Evolutionary conservation across 441 rosid genomes (phyloP), one percentile per base, ranked within the genome.

Genomic region (Lepidium campestre): DNA sequence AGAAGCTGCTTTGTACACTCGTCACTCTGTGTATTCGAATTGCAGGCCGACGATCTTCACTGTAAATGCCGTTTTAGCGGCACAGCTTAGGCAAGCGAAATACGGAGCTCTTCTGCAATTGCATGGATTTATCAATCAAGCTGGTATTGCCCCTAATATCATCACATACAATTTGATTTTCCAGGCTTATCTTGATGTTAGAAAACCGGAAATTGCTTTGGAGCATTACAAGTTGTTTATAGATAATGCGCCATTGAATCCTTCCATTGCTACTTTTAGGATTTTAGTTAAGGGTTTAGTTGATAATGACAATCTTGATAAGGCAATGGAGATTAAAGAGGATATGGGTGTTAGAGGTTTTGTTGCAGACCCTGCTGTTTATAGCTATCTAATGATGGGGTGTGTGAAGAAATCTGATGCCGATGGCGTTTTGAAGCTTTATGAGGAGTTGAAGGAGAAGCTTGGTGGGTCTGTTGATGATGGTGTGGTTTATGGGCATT

Each of bases 1-100:
- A 0, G 97, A 91, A 75, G 99, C 97, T 3, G 95, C 97, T 1
- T 78, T 93, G 5, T 92, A 57, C 77, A 93, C 96, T 5, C 95
- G 96, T 54, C 99, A 91, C 74, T 93, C 99, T 12, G 80, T 91
- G n/a, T 90, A 93, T 76, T 90, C 95, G 54, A 91, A 90, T 60
- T 90, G 96, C 78, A 82, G 90, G 1, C 96, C 97, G 10, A 84
- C 96, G 12, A 87, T 91, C 29, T 87, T 74, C 78, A 91, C 96
- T 2, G 96, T 92, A 20, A 91, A 91, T 62, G 86, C 91, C 1
- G 95, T 93, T 57, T 88, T 93, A 29, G 78, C 82, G 10, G 97
- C 96, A 4, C 95, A 85, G 74, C 80, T 93, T 47, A 90, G 97
- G 12, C 97, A 86, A 65, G 78, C 81, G 1, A 89, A 86, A 57